These are phyloP conservation scores for Scleroderma citrinum DNA, from an alignment of 768 basidiomycete species.

Conservation along the genomic window DNA sequence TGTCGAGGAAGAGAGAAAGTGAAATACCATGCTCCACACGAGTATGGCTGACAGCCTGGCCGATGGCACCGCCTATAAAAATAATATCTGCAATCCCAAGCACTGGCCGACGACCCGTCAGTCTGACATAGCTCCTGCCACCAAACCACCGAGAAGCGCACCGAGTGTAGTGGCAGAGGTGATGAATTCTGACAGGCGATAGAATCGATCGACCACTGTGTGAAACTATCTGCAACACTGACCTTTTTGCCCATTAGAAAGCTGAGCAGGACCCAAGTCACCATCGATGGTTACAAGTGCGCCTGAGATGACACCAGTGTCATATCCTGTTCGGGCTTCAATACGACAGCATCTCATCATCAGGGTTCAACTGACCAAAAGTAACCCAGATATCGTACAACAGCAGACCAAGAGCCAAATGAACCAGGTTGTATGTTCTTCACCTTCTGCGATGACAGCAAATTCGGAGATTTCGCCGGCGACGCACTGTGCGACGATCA, in stretches of 20 bases:
- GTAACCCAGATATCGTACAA: conserved; percentile 68
- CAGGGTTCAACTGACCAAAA: conserved; percentile 51
- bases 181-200: conserved; percentile 59
- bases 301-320: conserved; percentile 77
- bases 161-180: conserved; percentile 76
- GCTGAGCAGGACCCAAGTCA: conserved; percentile 52
- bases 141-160: conserved; percentile 69
- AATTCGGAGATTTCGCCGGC: conserved; percentile 56
- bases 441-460: conserved; percentile 56
- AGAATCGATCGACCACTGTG: background rate
- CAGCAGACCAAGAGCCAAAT: conserved; percentile 73
- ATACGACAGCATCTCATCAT: background rate
- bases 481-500: conserved; percentile 10
- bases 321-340: conserved; percentile 48
- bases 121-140: conserved; percentile 64
- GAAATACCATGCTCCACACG: conserved; percentile 64
- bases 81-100: conserved; percentile 63
- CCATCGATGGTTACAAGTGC: conserved; percentile 69
- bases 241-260: conserved; percentile 66
- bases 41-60: conserved; percentile 62
- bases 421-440: conserved; percentile 64
- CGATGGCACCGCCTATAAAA: conserved; percentile 70
- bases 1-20: background rate
- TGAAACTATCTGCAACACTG: background rate
- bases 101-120: conserved; percentile 61